Evolutionary conservation across 805 yeast genomes (phyloP), one percentile per base, ranked within the genome.

Genomic region (Suhomyces prunicola): DNA sequence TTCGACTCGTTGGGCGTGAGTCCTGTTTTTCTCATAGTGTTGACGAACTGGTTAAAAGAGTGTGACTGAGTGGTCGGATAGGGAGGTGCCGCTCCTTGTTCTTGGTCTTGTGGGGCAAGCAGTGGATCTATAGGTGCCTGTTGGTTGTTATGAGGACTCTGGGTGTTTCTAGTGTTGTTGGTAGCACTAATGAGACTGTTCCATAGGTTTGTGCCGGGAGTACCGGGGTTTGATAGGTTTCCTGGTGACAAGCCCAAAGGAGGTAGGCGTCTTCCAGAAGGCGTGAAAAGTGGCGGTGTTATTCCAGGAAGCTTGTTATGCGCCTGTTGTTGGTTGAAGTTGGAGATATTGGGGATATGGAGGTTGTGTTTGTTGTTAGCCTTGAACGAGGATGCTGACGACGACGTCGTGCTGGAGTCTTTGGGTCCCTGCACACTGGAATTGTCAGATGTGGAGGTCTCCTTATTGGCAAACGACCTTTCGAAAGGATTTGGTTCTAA

Each of bases 401-500:
- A 19, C 42, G 44, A 7, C 17, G 40, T 31, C n/a, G 45, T 48
- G 54, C 29, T 35, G 44, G 51, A 27, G 41, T 29, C 33, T 27
- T 46, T 46, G 48, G 48, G 27, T n/a, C 33, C 49, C 41, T 35
- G 31, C 15, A 31, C 46, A 24, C 48, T 36, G 12, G 40, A 29
- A 22, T 29, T 19, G 10, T 40, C 15, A 26, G 49, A 45, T 42
- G 42, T n/a, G 40, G 48, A 42, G 44, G 44, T 58, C 48, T 77
- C 79, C 55, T 83, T 84, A 2, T 84, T 72, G n/a, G 94, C 97
- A 73, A 93, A 93, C 48, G 96, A 88, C 68, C 87, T 88, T 69
- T 93, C 99, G 66, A 93, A 93, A 4, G 97, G 97, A 63, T 93
- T 93, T 8, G 94, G 97, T 68, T 94, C 99, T 54, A 91, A 74